Evolutionary conservation across 108 stramenopile species (phyloP).

Genomic region (Epithemia pelagica): DNA sequence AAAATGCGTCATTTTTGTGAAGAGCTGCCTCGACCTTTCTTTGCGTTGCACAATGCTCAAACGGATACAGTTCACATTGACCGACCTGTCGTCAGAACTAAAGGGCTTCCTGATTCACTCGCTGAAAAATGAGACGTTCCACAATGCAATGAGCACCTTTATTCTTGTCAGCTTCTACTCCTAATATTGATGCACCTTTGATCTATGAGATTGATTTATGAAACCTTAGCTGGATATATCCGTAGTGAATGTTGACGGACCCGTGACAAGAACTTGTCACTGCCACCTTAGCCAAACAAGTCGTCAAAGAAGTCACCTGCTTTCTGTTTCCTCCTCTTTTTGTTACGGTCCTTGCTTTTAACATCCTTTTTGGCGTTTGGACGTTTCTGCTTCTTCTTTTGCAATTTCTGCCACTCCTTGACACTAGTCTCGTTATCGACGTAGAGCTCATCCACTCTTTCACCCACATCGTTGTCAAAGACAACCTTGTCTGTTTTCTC

Average conservation of each 20-base stretch:
- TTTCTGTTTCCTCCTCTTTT: constrained; percentile 18
- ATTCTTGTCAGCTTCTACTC: too few relatives aligned
- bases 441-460: background rate
- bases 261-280: too few relatives aligned
- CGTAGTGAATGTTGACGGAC: background rate
- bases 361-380: background rate
- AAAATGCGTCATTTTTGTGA: constrained; percentile 87
- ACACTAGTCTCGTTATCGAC: constrained; percentile 11
- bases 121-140: too few relatives aligned
- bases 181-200: too few relatives aligned
- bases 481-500: too few relatives aligned
- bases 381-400: constrained; percentile 4
- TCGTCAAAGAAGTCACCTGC: constrained; percentile 37
- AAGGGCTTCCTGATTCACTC: background rate
- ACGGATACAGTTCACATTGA: constrained; percentile 83
- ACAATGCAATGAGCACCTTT: background rate
- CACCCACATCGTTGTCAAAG: background rate
- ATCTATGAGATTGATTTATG: too few relatives aligned
- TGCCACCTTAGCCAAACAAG: constrained; percentile 25
- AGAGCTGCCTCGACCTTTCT: constrained; percentile 80
- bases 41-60: constrained; percentile 82
- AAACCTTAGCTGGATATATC: too few relatives aligned
- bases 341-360: constrained; percentile 6
- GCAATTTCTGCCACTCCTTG: background rate
- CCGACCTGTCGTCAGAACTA: constrained; percentile 54